Evolutionary conservation across 768 basidiomycete genomes (phyloP).

Genomic region (Mycena floridula): DNA sequence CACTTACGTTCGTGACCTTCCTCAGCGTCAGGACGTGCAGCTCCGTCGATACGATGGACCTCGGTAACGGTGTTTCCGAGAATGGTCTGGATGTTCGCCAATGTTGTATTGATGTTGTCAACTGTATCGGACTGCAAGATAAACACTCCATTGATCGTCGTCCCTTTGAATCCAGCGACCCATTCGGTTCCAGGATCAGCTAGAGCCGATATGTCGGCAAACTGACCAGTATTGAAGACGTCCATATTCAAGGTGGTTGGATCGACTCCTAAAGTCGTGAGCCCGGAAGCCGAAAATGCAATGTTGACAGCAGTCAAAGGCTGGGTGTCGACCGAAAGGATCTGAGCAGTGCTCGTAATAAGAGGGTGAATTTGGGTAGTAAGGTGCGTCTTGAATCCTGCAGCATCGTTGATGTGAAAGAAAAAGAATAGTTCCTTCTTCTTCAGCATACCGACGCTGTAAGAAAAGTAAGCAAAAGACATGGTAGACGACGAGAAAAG

Average conservation of each 20-base stretch:
- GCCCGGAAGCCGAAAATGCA: conserved; percentile 45
- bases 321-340: conserved; percentile 22
- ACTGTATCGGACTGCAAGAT: conserved; percentile 36
- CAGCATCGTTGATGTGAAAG: conserved; percentile 41
- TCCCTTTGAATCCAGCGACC: conserved; percentile 37
- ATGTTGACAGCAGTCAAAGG: conserved; percentile 40
- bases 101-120: conserved; percentile 21
- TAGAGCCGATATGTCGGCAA: conserved; percentile 28
- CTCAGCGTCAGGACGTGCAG: conserved; percentile 36
- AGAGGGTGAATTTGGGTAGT: conserved; percentile 29
- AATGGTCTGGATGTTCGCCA: conserved; percentile 25
- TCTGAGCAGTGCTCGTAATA: conserved; percentile 40
- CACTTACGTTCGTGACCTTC: conserved; percentile 40
- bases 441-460: conserved; percentile 50
- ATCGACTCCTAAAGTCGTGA: conserved; percentile 34
- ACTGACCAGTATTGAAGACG: conserved; percentile 35
- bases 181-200: conserved; percentile 38
- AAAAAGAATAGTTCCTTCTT: conserved; percentile 45
- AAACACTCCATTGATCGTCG: conserved; percentile 41
- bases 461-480: not conserved
- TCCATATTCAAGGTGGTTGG: conserved; percentile 31
- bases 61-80: conserved; percentile 36
- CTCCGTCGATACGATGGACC: conserved; percentile 29
- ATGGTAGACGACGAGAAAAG: not conserved
- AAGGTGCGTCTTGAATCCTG: conserved; percentile 37